Evolutionary conservation across 352 stramenopile genomes (phyloP).

Genomic region (Globisporangium ultimum): DNA sequence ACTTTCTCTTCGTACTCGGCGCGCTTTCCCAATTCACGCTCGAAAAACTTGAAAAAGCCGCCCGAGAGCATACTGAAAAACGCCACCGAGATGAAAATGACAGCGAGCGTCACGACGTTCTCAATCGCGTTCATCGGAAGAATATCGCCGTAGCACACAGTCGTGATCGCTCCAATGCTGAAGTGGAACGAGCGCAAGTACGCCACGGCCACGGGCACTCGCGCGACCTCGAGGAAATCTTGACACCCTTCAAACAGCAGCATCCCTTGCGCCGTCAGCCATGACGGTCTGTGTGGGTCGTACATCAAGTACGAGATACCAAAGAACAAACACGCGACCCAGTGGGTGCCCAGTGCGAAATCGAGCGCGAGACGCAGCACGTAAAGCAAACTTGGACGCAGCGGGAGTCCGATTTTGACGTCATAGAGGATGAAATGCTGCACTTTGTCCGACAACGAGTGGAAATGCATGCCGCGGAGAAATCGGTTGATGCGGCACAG

Average conservation of each 20-base stretch:
- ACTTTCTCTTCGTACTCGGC: conserved; percentile 67
- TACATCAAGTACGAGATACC: conserved; percentile 50
- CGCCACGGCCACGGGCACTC: conserved; percentile 28
- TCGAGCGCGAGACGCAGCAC: conserved; percentile 43
- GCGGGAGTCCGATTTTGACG: conserved; percentile 20
- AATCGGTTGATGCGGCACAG: conserved; percentile 51
- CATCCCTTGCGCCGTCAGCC: conserved; percentile 61
- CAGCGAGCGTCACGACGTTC: conserved; percentile 40
- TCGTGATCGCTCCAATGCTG: conserved; percentile 75
- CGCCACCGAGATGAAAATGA: conserved; percentile 65
- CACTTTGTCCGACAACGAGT: conserved; percentile 36
- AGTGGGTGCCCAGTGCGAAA: conserved; percentile 50
- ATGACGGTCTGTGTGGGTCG: conserved; percentile 28
- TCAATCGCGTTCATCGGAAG: conserved; percentile 58
- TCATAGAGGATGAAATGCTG: conserved; percentile 63
- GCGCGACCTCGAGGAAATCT: conserved; percentile 25
- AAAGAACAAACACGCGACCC: conserved; percentile 53
- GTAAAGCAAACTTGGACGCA: conserved; percentile 25
- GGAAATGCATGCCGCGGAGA: conserved; percentile 47
- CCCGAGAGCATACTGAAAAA: conserved; percentile 77
- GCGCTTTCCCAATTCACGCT: conserved; percentile 62
- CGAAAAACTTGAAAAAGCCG: conserved; percentile 66
- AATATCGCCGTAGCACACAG: conserved; percentile 71
- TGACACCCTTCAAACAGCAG: conserved; percentile 34
- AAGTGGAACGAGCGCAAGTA: conserved; percentile 65